A percentile compares a stretch with the other conserved stretches of the same genome.
These are phyloP conservation scores for Serendipita sp. DNA, from an alignment of 768 basidiomycete genomes.

Conservation along the genomic window DNA sequence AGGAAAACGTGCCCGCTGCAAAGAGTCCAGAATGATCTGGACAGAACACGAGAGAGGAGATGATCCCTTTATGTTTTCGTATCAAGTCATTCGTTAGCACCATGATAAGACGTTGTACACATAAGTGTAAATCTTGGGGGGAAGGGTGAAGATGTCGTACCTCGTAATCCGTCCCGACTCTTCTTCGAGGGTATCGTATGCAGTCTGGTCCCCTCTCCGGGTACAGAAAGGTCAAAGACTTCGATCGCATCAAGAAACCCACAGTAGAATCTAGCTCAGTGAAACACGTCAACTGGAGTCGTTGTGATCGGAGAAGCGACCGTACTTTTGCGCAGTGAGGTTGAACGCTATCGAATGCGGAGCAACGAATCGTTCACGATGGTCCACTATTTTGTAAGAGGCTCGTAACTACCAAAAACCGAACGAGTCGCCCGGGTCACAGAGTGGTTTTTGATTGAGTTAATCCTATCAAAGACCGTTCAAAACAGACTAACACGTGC, in stretches of 20 bases:
- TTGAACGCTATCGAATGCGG: constrained; percentile 77
- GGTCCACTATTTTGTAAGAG: constrained; percentile 83
- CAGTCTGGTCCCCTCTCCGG: constrained; percentile 58
- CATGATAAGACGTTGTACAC: background rate
- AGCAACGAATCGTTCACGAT: constrained; percentile 78
- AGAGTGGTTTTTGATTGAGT: too few species aligned
- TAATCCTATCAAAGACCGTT: background rate
- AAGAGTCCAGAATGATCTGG: constrained; percentile 44
- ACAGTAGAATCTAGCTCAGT: constrained; percentile 51
- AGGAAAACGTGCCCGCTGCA: constrained; percentile 61
- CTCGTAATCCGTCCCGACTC: constrained; percentile 76
- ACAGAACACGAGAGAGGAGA: constrained; percentile 70
- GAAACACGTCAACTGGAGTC: background rate
- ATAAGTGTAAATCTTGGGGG: background rate
- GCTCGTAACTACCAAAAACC: constrained; percentile 51
- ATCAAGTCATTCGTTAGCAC: background rate
- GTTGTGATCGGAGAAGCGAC: background rate
- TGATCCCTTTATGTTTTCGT: constrained; percentile 39
- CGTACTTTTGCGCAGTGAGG: constrained; percentile 42
- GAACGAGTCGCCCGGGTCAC: background rate
- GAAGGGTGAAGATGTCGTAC: constrained; percentile 22
- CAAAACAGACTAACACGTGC: background rate
- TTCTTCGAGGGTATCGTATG: constrained; percentile 57
- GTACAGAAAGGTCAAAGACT: constrained; percentile 57
- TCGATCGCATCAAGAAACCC: constrained; percentile 78